Base-by-base conservation (phyloP, 305 asterid species). In the Andrographis paniculata region DNA sequence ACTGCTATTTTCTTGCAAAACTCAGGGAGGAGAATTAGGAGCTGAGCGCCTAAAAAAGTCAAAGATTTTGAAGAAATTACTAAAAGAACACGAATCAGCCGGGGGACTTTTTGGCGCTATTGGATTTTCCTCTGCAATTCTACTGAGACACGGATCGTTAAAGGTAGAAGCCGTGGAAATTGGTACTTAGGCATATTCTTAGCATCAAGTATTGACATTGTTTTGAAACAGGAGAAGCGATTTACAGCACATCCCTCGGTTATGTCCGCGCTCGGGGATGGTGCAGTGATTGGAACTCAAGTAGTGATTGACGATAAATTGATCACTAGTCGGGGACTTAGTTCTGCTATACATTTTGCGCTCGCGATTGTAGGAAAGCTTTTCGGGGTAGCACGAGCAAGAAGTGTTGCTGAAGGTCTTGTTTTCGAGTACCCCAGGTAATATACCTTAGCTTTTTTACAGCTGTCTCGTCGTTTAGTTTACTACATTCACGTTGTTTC, bases 351-450 rank as follows among this genome's bases (percentile, higher is more conserved):
- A 11, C 77, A 78, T 60, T 88, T 84, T 49, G 77, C 82, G 30
- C 79, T 88, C 63, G 75, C 78, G 47, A 69, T 84, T 35, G 95
- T 88, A 13, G 61, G 76, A 39, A 88, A 88, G 80, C 74, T 88
- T 56, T 88, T 84, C 43, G 93, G 97, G 61, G 65, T 64, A 42
- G 71, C 87, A 14, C 75, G 97, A 60, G 93, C 94, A 5, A 79
- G 93, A 75, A 88, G 97, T 44, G 95, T 88, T 54, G 97, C 97
- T 0, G 94, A 79, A 59, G 97, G 95, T 49, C 81, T 88, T 20
- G 97, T 85, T 28, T 69, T 73, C 17, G 72, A 87, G 69, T 81
- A 87, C 61, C 75, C 83, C 0, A 58, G 45, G 48, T 51, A 60
- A 66, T 57, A 55, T n/a, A n/a, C n/a, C n/a, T n/a, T n/a, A 24